These are phyloP conservation scores for Rhodotorula mucilaginosa DNA, from an alignment of 1,284 basidiomycete species.

Conservation along the genomic window DNA sequence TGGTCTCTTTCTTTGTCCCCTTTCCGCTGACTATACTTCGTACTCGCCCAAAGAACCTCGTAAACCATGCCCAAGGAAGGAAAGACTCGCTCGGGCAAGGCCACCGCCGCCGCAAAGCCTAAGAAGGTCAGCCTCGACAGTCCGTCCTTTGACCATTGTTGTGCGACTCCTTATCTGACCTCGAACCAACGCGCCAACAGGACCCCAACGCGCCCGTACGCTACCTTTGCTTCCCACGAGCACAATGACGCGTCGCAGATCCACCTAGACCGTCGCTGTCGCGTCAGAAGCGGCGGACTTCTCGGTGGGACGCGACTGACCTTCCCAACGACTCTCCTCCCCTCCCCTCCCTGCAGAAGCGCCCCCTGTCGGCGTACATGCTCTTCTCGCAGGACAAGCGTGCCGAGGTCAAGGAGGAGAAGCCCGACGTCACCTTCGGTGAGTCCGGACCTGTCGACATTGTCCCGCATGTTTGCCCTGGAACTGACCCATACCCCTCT, in stretches of 20 bases:
- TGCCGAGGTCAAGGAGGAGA: conserved; percentile 90
- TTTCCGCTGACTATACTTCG: background rate
- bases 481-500: conserved; percentile 5
- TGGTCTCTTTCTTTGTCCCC: background rate
- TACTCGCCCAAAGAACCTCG: background rate
- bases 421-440: conserved; percentile 92
- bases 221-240: background rate
- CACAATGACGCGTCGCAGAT: background rate
- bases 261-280: background rate
- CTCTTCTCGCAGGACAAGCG: conserved; percentile 96
- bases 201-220: conserved; percentile 68
- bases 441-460: conserved; percentile 43
- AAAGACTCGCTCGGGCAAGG: conserved; percentile 57
- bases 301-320: background rate
- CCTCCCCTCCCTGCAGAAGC: conserved; percentile 54
- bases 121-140: conserved; percentile 56
- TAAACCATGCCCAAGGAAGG: conserved; percentile 70
- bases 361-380: conserved; percentile 94
- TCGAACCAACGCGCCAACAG: background rate
- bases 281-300: background rate
- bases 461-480: background rate
- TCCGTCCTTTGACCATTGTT: background rate
- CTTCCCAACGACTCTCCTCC: background rate
- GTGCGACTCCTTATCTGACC: too few species aligned
- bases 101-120: conserved; percentile 48